These are phyloP conservation scores for Ettlia oleoabundans DNA, from an alignment of 139 green algal genomes.

Conservation along the genomic window DNA sequence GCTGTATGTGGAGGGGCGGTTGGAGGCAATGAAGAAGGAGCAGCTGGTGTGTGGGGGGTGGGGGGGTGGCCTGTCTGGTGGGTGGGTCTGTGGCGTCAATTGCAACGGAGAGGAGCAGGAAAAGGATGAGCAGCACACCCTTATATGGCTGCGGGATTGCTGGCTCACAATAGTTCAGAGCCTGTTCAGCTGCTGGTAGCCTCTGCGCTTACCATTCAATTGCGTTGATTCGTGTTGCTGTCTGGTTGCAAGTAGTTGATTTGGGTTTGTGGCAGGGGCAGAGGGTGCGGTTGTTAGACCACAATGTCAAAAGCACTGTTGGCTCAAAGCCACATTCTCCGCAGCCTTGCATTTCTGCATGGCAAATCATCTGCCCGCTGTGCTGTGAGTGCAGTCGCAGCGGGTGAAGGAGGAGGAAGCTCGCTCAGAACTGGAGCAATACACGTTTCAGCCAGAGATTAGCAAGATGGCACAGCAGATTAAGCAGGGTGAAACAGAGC, in stretches of 20 bases:
- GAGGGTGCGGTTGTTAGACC: no score
- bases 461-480: conserved; percentile 35
- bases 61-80: no score
- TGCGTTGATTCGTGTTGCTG: background rate
- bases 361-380: background rate
- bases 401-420: conserved; percentile 57
- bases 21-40: conserved; percentile 56
- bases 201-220: no score
- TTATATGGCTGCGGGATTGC: no score
- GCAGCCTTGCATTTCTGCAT: background rate
- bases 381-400: conserved; percentile 37
- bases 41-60: conserved; percentile 21
- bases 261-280: no score
- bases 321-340: background rate
- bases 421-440: conserved; percentile 58
- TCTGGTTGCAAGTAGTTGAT: no score
- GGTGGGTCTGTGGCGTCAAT: no score
- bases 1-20: conserved; percentile 79
- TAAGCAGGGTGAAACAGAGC: conserved; percentile 6
- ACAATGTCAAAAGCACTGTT: no score
- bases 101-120: no score
- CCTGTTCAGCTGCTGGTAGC: no score
- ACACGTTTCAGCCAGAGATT: conserved; percentile 79
- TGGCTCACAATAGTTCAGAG: no score
- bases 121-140: no score